A percentile compares a stretch with the other conserved stretches of the same genome.
phyloP scores from a whole-genome alignment of 495 filamentous ascomycete species.

The Neurospora tetrasperma region DNA sequence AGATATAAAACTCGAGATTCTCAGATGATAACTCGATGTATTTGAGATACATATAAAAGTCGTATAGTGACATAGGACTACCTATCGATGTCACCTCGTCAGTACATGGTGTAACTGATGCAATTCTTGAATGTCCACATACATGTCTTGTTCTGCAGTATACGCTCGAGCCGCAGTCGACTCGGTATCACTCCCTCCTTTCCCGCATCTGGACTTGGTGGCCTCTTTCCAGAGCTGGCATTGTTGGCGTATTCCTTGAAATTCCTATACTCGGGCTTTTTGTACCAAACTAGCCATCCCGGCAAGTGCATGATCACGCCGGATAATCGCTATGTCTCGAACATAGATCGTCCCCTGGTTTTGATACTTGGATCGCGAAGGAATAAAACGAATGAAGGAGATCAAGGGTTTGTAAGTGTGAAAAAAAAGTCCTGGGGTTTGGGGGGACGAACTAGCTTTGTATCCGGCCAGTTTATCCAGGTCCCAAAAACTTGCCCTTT shows the following conservation, averaged over 20 bases:
- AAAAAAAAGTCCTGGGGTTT: neutral
- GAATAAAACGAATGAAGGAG: neutral
- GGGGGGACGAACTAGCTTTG: neutral
- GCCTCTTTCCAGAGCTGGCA: constrained; percentile 16
- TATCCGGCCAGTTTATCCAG: neutral
- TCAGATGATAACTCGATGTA: constrained; percentile 30
- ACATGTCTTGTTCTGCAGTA: constrained; percentile 34
- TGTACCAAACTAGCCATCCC: constrained; percentile 31
- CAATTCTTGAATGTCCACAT: neutral
- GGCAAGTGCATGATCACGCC: constrained; percentile 17
- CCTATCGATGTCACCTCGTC: constrained; percentile 8
- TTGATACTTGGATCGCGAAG: neutral
- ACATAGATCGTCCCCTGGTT: neutral
- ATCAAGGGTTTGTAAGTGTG: neutral
- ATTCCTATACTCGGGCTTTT: constrained; percentile 35
- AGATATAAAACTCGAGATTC: constrained; percentile 63
- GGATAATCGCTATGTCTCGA: neutral
- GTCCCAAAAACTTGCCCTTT: too few species aligned
- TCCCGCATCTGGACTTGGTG: constrained; percentile 21
- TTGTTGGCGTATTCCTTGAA: constrained; percentile 26
- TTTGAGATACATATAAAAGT: constrained; percentile 35
- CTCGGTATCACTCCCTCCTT: constrained; percentile 22
- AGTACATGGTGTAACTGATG: neutral
- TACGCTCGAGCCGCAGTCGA: constrained; percentile 28
- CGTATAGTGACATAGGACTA: constrained; percentile 30